These are phyloP conservation scores for Diutina pseudorugosa DNA, from an alignment of 1,139 yeast genomes.

Conservation along the genomic window DNA sequence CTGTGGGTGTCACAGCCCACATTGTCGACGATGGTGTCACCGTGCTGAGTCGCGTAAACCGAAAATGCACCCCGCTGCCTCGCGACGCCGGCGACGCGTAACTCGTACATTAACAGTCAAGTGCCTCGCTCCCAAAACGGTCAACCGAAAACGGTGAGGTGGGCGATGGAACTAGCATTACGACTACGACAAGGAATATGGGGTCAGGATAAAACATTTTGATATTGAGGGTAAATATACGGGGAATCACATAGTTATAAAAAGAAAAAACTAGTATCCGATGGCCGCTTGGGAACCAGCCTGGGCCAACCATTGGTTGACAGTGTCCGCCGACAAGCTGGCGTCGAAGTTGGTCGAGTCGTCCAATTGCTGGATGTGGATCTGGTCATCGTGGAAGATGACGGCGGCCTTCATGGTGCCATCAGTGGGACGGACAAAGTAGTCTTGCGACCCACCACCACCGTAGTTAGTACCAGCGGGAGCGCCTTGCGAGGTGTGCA, in stretches of 20 bases:
- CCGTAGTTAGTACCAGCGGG: conserved; percentile 37
- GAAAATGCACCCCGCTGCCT: background rate
- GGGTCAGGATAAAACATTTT: background rate
- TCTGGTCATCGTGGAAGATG: conserved; percentile 25
- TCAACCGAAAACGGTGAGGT: too few relatives aligned
- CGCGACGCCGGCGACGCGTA: background rate
- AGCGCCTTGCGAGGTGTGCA: conserved; percentile 61
- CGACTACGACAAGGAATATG: too few relatives aligned
- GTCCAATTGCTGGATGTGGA: conserved; percentile 7
- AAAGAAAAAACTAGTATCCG: conserved; percentile 2
- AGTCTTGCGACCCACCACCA: conserved; percentile 50
- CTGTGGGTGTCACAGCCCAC: background rate
- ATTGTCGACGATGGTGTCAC: background rate
- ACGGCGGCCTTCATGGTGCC: conserved; percentile 59
- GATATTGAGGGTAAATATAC: background rate
- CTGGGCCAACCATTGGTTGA: background rate
- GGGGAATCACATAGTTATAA: too few relatives aligned
- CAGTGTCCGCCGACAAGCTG: conserved; percentile 1
- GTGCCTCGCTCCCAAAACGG: too few relatives aligned
- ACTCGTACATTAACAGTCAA: background rate
- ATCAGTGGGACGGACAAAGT: conserved; percentile 37
- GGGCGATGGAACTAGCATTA: too few relatives aligned
- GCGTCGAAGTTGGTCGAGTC: background rate
- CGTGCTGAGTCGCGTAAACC: background rate
- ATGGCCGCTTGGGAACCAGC: conserved; percentile 3